phyloP scores from a whole-genome alignment of 306 rosid species.

The Hippophae rhamnoides region DNA sequence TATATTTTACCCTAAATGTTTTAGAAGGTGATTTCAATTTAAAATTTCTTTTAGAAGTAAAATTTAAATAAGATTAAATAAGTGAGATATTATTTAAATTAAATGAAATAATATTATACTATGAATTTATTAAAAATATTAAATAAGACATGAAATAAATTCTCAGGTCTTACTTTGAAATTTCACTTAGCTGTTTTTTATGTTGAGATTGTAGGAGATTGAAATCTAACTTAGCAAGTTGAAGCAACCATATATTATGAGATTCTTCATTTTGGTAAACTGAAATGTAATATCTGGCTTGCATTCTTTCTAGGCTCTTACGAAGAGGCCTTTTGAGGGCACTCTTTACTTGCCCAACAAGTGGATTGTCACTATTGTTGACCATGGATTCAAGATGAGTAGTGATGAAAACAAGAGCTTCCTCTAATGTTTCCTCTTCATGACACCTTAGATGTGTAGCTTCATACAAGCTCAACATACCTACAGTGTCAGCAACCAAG shows the following conservation, averaged over 20 bases:
- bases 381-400: conserved; percentile 15
- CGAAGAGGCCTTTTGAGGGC: conserved; percentile 12
- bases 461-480: conserved; percentile 43
- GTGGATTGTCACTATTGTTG: neutral
- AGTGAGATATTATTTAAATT: too few relatives aligned
- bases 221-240: conserved; percentile 29
- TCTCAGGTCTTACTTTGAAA: conserved; percentile 11
- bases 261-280: conserved; percentile 15
- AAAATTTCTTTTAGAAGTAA: too few relatives aligned
- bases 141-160: too few relatives aligned
- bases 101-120: too few relatives aligned
- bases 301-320: conserved; percentile 18
- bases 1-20: too few relatives aligned
- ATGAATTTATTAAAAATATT: too few relatives aligned
- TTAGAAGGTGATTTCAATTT: too few relatives aligned
- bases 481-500: conserved; percentile 7
- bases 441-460: conserved; percentile 28
- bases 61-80: too few relatives aligned
- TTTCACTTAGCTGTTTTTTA: conserved; percentile 19
- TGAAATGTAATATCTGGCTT: conserved; percentile 12
- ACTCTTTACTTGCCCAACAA: conserved; percentile 7
- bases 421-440: conserved; percentile 20
- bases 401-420: conserved; percentile 16
- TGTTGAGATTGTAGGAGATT: conserved; percentile 26
- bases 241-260: conserved; percentile 10